These are phyloP conservation scores for Trichoderma atroviride DNA, from an alignment of 2,329 filamentous ascomycete genomes.

Conservation along the genomic window DNA sequence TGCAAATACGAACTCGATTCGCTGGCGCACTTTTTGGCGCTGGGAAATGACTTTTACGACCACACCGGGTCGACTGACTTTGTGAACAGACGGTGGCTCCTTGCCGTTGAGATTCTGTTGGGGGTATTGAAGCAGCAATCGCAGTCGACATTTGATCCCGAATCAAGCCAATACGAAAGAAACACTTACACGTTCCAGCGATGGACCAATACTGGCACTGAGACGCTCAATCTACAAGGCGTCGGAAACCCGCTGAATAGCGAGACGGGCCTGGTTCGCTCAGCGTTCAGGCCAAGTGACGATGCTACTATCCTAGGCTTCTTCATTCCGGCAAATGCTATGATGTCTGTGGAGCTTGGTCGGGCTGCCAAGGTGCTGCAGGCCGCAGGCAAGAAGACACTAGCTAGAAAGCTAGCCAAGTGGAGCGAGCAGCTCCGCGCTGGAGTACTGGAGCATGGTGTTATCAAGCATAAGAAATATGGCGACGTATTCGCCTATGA, in stretches of 20 bases:
- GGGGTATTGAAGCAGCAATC: conserved; percentile 77
- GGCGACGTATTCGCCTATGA: conserved; percentile 85
- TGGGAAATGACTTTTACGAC: conserved; percentile 84
- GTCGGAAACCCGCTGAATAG: conserved; percentile 88
- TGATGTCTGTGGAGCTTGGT: conserved; percentile 88
- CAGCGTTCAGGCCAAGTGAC: conserved; percentile 91
- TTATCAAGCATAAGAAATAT: conserved; percentile 73
- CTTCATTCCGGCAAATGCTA: conserved; percentile 93
- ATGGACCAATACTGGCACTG: conserved; percentile 77
- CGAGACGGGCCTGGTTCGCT: conserved; percentile 83
- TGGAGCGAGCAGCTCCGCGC: conserved; percentile 67
- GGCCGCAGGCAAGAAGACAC: conserved; percentile 56
- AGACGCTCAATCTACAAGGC: conserved; percentile 81
- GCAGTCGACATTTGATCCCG: conserved; percentile 73
- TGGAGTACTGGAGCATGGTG: conserved; percentile 82
- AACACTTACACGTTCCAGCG: conserved; percentile 91
- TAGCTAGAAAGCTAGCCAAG: conserved; percentile 58
- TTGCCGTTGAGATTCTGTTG: conserved; percentile 74
- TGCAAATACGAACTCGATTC: conserved; percentile 99
- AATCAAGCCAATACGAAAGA: conserved; percentile 63
- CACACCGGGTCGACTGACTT: conserved; percentile 79
- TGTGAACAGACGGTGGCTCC: conserved; percentile 75
- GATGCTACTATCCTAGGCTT: conserved; percentile 93
- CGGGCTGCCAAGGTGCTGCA: conserved; percentile 72
- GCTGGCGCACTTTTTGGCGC: conserved; percentile 83